phyloP scores from a whole-genome alignment of 208 protist species.

The Trypanosoma cruzi region DNA sequence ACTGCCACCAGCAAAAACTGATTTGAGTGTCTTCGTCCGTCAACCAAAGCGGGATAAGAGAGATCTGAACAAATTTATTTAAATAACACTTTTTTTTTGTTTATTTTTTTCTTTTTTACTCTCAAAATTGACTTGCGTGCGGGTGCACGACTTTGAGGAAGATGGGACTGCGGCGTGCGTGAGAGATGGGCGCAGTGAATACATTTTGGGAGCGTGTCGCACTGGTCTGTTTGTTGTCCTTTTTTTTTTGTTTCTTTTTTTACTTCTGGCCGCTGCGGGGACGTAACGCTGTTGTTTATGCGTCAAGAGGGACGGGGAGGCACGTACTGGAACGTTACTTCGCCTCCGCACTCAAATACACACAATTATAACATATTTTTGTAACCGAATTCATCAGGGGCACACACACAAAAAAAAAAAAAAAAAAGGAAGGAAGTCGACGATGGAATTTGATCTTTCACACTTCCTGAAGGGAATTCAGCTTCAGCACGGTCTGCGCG shows the following conservation, averaged over 20 bases:
- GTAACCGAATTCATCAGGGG: too few relatives aligned
- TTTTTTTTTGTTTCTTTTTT: slow-evolving; percentile 9
- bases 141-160: neutral
- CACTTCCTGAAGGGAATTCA: slow-evolving; percentile 85
- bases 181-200: too few relatives aligned
- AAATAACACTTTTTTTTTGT: slow-evolving; percentile 25
- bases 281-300: neutral
- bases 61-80: slow-evolving; percentile 18
- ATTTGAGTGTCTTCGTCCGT: neutral
- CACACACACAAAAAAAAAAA: neutral
- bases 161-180: too few relatives aligned
- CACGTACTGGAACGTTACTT: too few relatives aligned
- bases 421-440: slow-evolving; percentile 7
- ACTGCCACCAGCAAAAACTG: neutral
- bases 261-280: neutral
- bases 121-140: neutral
- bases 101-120: slow-evolving; percentile 23
- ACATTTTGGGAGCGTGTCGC: too few relatives aligned
- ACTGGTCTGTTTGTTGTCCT: too few relatives aligned
- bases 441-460: slow-evolving; percentile 72
- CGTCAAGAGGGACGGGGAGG: too few relatives aligned
- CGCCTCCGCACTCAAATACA: too few relatives aligned
- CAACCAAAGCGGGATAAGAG: neutral
- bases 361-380: too few relatives aligned
- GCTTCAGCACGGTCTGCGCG: slow-evolving; percentile 85